Conservation (phyloP, 768 basidiomycete genomes). For the Phylloporus sp. region DNA sequence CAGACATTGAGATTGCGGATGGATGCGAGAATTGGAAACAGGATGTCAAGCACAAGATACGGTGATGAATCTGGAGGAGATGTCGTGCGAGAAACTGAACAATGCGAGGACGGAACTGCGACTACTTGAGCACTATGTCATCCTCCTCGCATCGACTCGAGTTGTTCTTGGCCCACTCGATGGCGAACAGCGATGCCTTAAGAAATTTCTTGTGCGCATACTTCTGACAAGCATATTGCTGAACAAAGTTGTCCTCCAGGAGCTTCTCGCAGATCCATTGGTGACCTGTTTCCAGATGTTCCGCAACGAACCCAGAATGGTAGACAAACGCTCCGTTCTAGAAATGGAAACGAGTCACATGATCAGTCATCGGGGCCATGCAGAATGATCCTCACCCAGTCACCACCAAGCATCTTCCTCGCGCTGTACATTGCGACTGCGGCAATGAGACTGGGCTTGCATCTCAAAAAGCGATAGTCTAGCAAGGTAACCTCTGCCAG, state of each 20-base stretch:
- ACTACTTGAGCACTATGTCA: slow-evolving; percentile 28
- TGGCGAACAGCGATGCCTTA: slow-evolving; percentile 77
- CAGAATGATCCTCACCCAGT: slow-evolving; percentile 72
- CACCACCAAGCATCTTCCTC: slow-evolving; percentile 87
- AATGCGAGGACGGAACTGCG: slow-evolving; percentile 10
- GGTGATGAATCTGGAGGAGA: slow-evolving; percentile 24
- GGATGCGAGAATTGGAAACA: slow-evolving; percentile 34
- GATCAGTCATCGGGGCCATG: slow-evolving; percentile 9
- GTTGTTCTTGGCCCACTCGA: slow-evolving; percentile 66
- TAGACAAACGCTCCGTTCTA: slow-evolving; percentile 90
- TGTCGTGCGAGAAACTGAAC: slow-evolving; percentile 20
- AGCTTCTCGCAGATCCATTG: slow-evolving; percentile 81
- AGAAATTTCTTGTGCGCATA: slow-evolving; percentile 98
- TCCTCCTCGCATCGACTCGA: slow-evolving; percentile 34
- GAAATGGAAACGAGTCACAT: slow-evolving; percentile 33
- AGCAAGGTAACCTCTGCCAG: slow-evolving; percentile 93
- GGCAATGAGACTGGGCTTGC: slow-evolving; percentile 89
- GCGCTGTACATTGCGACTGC: slow-evolving; percentile 98
- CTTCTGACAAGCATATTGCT: slow-evolving; percentile 90
- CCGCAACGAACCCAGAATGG: slow-evolving; percentile 89
- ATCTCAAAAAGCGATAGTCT: slow-evolving; percentile 88
- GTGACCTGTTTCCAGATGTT: slow-evolving; percentile 80
- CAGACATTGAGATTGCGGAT: slow-evolving; percentile 37
- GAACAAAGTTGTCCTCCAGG: slow-evolving; percentile 71
- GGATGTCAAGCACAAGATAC: slow-evolving; percentile 34